Percentiles rank a stretch among this genome's conserved stretches.
Evolutionary conservation across 2,329 filamentous ascomycete species (phyloP).

Genomic region (Fusarium nelsonii): DNA sequence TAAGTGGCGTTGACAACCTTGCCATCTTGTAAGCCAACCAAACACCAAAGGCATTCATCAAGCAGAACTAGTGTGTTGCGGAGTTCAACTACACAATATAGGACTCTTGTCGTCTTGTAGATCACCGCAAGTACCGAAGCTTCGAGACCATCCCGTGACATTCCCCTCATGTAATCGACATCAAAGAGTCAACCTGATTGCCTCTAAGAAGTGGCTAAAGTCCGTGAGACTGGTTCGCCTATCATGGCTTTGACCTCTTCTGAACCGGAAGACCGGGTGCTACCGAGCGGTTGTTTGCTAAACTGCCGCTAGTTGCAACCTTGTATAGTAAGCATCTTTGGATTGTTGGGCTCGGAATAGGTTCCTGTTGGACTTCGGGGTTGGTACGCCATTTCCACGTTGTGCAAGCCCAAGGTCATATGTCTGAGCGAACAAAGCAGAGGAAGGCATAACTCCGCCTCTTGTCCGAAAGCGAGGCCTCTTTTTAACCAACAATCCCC

Average conservation of each 20-base stretch:
- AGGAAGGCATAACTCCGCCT: background rate
- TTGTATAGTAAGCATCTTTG: constrained; percentile 7
- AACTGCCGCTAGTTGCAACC: constrained; percentile 24
- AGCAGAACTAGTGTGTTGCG: constrained; percentile 7
- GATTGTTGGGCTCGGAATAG: constrained; percentile 24
- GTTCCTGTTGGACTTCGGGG: constrained; percentile 32
- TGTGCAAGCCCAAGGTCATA: constrained; percentile 1
- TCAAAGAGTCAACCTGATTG: constrained; percentile 1
- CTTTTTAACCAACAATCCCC: background rate
- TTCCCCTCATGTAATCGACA: constrained; percentile 28
- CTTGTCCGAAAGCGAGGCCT: background rate
- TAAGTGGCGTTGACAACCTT: constrained; percentile 5
- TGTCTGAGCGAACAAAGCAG: constrained; percentile 2
- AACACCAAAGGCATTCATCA: constrained; percentile 3
- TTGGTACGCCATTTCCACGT: constrained; percentile 1
- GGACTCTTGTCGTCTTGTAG: constrained; percentile 20
- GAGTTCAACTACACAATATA: constrained; percentile 7
- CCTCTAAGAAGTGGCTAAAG: background rate
- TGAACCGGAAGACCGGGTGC: constrained; percentile 22
- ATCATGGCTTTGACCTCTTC: constrained; percentile 3
- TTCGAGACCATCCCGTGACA: constrained; percentile 38
- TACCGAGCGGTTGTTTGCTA: background rate
- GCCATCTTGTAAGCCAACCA: background rate
- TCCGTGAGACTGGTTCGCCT: constrained; percentile 6
- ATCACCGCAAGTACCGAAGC: constrained; percentile 22